These are phyloP conservation scores for Colletotrichum gigasporum DNA, from an alignment of 2,329 filamentous ascomycete genomes.

Conservation along the genomic window DNA sequence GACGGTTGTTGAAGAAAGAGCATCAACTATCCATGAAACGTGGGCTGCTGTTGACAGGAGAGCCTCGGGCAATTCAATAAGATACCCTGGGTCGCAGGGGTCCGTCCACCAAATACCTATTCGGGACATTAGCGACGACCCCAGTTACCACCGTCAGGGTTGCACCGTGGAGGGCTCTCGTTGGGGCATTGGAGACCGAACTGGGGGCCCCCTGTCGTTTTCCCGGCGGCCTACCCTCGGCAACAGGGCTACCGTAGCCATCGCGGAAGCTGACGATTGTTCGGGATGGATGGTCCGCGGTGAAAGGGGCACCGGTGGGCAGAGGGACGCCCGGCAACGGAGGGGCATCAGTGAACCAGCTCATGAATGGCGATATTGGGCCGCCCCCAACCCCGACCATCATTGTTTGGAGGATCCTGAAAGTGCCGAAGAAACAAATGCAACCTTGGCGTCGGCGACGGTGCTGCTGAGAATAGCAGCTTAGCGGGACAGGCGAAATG, in stretches of 20 bases:
- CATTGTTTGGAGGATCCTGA: constrained; percentile 4
- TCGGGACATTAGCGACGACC: neutral
- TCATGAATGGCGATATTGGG: neutral
- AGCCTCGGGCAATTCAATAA: constrained; percentile 9
- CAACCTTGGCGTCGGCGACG: neutral
- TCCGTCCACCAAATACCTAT: neutral
- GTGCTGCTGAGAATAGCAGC: constrained; percentile 4
- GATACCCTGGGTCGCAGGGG: constrained; percentile 1
- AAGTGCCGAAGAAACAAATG: constrained; percentile 24
- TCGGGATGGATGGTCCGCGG: neutral
- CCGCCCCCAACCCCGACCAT: neutral
- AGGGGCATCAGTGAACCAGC: constrained; percentile 10
- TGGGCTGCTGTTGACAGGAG: neutral
- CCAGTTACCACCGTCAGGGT: constrained; percentile 26
- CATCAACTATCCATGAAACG: neutral
- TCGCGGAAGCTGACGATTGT: neutral
- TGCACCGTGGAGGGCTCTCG: constrained; percentile 19
- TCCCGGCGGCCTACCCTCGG: neutral
- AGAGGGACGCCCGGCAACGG: constrained; percentile 7
- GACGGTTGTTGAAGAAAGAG: neutral
- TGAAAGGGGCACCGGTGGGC: constrained; percentile 1
- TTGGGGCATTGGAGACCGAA: neutral
- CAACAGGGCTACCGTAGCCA: neutral
- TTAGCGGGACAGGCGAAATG: constrained; percentile 11
- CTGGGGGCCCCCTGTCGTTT: constrained; percentile 2